These are phyloP conservation scores for Ophiostoma pallidulum DNA, from an alignment of 2,329 filamentous ascomycete species.

Conservation along the genomic window DNA sequence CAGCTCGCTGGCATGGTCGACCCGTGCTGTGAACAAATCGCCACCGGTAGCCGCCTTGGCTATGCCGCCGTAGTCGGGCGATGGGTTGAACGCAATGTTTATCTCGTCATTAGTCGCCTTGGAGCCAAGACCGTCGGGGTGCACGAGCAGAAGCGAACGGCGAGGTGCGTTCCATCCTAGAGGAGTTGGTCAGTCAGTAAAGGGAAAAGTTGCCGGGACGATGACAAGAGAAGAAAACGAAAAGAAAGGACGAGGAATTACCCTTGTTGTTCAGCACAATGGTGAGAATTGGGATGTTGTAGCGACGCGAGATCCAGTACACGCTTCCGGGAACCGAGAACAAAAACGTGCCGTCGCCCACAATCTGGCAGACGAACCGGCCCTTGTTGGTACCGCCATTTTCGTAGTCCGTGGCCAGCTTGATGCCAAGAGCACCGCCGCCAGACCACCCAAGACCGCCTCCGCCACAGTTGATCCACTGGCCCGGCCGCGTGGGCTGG, in stretches of 20 bases:
- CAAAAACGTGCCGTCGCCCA: slow-evolving; percentile 41
- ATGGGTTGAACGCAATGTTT: slow-evolving; percentile 50
- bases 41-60: slow-evolving; percentile 51
- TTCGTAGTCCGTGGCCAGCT: slow-evolving; percentile 33
- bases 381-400: slow-evolving; percentile 30
- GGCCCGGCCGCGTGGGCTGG: slow-evolving; percentile 44
- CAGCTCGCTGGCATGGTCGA: slow-evolving; percentile 37
- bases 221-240: background rate
- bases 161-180: slow-evolving; percentile 52
- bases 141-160: slow-evolving; percentile 46
- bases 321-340: slow-evolving; percentile 40
- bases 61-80: slow-evolving; percentile 50
- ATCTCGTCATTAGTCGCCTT: slow-evolving; percentile 51
- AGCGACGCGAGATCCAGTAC: slow-evolving; percentile 39
- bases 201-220: no score
- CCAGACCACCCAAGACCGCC: slow-evolving; percentile 46
- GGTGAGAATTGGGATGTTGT: slow-evolving; percentile 38
- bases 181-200: background rate
- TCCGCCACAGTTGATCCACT: slow-evolving; percentile 44
- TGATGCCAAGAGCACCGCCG: slow-evolving; percentile 40
- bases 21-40: slow-evolving; percentile 39
- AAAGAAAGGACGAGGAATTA: slow-evolving; percentile 19
- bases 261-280: slow-evolving; percentile 43
- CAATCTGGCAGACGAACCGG: slow-evolving; percentile 39
- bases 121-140: slow-evolving; percentile 46